These are phyloP conservation scores for Lentinula lateritia DNA, from an alignment of 768 basidiomycete genomes.

Conservation along the genomic window DNA sequence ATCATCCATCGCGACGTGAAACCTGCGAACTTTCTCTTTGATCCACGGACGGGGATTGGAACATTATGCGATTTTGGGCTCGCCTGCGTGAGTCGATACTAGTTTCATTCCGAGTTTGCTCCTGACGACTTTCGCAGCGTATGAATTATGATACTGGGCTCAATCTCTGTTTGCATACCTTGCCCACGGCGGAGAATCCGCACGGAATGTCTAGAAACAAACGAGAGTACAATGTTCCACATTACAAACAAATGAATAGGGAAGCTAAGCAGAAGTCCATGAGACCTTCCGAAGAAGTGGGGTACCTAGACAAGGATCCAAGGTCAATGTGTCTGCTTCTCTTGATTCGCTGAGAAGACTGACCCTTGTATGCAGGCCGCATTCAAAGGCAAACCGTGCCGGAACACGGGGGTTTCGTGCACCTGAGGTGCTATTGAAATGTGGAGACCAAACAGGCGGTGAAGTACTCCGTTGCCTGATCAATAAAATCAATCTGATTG, in stretches of 20 bases:
- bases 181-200: slow-evolving; percentile 52
- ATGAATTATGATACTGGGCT: slow-evolving; percentile 39
- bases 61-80: slow-evolving; percentile 94
- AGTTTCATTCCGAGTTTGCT: background rate
- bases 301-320: slow-evolving; percentile 70
- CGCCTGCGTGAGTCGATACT: slow-evolving; percentile 67
- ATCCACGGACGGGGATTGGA: slow-evolving; percentile 77
- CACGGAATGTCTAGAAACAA: slow-evolving; percentile 56
- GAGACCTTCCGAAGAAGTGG: slow-evolving; percentile 62
- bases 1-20: slow-evolving; percentile 98
- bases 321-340: slow-evolving; percentile 35
- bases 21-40: slow-evolving; percentile 95
- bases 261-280: slow-evolving; percentile 52
- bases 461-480: slow-evolving; percentile 18
- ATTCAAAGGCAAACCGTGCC: slow-evolving; percentile 91
- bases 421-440: slow-evolving; percentile 94
- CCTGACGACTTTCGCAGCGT: slow-evolving; percentile 32
- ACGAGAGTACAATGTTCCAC: slow-evolving; percentile 40
- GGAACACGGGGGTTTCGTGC: slow-evolving; percentile 97
- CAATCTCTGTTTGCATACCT: slow-evolving; percentile 75
- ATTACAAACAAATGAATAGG: slow-evolving; percentile 52
- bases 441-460: slow-evolving; percentile 91
- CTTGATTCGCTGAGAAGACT: background rate
- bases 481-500: background rate
- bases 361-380: slow-evolving; percentile 40